Percentiles rank a stretch among this genome's conserved stretches.
phyloP scores from a whole-genome alignment of 306 rosid genomes.

The Cercis canadensis region DNA sequence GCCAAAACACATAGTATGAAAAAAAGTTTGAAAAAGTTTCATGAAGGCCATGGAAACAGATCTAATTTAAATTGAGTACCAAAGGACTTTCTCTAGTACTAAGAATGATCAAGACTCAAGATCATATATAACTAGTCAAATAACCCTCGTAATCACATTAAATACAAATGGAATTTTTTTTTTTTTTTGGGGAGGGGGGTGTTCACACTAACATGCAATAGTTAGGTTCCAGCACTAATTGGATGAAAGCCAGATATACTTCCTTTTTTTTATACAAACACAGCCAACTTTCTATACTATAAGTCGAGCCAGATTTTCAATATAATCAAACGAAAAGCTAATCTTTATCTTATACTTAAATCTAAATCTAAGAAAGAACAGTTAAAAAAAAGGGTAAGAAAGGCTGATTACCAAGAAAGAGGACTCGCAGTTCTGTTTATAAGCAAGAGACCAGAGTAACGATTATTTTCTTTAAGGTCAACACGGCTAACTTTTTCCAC shows the following conservation, averaged over 20 bases:
- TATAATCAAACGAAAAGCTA: constrained; percentile 14
- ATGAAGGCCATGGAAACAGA: not conserved
- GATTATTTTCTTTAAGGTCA: constrained; percentile 65
- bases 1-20: not conserved
- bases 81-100: not conserved
- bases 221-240: no score
- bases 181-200: no score
- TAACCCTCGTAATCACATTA: not conserved
- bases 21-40: not conserved
- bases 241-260: no score
- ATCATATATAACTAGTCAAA: not conserved
- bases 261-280: no score
- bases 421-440: constrained; percentile 93
- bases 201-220: no score
- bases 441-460: constrained; percentile 71
- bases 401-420: constrained; percentile 71
- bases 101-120: not conserved
- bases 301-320: not conserved
- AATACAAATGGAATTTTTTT: constrained; percentile 6
- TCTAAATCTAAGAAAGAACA: not conserved
- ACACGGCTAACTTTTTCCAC: constrained; percentile 64
- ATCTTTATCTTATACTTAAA: constrained; percentile 3
- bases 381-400: constrained; percentile 10
- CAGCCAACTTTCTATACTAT: not conserved
- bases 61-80: not conserved